Evolutionary conservation across 768 basidiomycete species (phyloP).

Genomic region (Dacryopinax primogenitus): DNA sequence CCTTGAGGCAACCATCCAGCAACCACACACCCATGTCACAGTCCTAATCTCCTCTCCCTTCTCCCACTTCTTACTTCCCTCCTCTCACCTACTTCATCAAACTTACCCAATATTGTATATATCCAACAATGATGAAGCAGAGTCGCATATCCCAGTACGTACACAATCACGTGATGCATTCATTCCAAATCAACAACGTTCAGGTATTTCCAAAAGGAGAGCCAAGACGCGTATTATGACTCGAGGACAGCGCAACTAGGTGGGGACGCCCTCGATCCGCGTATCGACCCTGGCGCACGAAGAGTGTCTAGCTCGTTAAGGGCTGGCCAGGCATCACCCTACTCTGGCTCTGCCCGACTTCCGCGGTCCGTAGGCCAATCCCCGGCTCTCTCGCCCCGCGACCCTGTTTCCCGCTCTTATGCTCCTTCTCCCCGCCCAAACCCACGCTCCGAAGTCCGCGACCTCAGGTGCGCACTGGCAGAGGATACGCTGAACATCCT

Average conservation of each 20-base stretch:
- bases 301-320: neutral
- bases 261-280: too few species aligned
- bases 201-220: neutral
- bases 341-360: neutral
- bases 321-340: neutral
- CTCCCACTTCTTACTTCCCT: neutral
- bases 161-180: too few species aligned
- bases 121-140: neutral
- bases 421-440: neutral
- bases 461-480: neutral
- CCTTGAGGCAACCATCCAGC: too few species aligned
- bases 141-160: neutral
- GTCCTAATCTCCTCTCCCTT: too few species aligned
- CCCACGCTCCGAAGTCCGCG: neutral
- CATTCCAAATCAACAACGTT: neutral
- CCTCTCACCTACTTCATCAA: neutral
- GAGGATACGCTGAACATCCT: neutral
- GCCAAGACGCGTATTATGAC: neutral
- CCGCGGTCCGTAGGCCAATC: neutral
- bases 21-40: too few species aligned
- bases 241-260: neutral
- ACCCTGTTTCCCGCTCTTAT: neutral
- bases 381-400: neutral
- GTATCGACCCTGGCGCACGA: neutral
- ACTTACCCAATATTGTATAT: neutral